Evolutionary conservation across 1,139 yeast species (phyloP).

Genomic region (Saccharomyces pastorianus): DNA sequence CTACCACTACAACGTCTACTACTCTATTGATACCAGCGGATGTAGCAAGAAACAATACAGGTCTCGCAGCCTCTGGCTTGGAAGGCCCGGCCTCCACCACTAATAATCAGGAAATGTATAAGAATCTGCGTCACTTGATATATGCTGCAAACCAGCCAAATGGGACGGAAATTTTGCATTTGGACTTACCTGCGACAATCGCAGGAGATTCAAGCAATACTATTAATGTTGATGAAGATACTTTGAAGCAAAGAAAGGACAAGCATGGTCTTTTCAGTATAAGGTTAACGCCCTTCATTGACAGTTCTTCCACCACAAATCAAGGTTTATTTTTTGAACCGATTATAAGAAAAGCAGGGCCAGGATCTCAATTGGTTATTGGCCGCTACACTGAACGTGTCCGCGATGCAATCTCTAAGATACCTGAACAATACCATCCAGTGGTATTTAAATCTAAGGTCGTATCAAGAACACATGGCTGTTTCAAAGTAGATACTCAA

Average conservation of each 20-base stretch:
- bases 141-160: slow-evolving; percentile 28
- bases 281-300: slow-evolving; percentile 78
- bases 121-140: slow-evolving; percentile 28
- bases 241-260: slow-evolving; percentile 33
- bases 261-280: slow-evolving; percentile 62
- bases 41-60: neutral
- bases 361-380: slow-evolving; percentile 54
- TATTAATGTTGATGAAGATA: slow-evolving; percentile 13
- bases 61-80: neutral
- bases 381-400: slow-evolving; percentile 85
- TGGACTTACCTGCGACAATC: slow-evolving; percentile 13
- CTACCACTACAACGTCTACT: neutral
- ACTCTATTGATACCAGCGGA: slow-evolving; percentile 3
- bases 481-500: slow-evolving; percentile 57
- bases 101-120: slow-evolving; percentile 14
- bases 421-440: slow-evolving; percentile 67
- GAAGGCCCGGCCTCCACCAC: neutral
- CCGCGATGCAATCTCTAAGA: slow-evolving; percentile 64
- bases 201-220: neutral
- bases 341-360: slow-evolving; percentile 64
- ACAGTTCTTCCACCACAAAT: slow-evolving; percentile 60
- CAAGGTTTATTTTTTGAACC: slow-evolving; percentile 80
- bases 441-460: slow-evolving; percentile 89
- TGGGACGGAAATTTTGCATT: slow-evolving; percentile 19
- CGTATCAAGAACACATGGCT: slow-evolving; percentile 86